These are phyloP conservation scores for Saccharomycopsis capsularis DNA, from an alignment of 805 yeast species.

Conservation along the genomic window DNA sequence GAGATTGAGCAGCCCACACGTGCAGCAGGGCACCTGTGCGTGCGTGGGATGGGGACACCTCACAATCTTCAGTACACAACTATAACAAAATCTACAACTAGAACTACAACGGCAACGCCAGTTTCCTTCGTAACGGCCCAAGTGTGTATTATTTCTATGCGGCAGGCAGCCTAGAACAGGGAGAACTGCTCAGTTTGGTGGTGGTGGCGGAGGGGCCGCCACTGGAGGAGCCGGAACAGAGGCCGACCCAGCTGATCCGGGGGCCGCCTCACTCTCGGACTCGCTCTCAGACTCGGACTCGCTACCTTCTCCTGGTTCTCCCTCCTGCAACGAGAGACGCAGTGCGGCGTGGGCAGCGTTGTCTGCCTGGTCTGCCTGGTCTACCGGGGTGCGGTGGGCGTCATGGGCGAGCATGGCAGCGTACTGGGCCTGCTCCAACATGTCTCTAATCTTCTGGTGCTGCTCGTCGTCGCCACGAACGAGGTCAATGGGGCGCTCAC, in stretches of 20 bases:
- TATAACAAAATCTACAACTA: no score
- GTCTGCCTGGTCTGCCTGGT: neutral
- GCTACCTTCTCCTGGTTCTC: neutral
- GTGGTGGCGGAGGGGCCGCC: constrained; percentile 6
- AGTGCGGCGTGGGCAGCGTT: neutral
- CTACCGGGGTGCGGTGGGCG: neutral
- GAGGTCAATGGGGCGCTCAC: constrained; percentile 71
- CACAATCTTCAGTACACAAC: no score
- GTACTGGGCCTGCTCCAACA: constrained; percentile 77
- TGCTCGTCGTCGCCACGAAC: constrained; percentile 40
- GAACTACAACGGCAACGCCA: no score
- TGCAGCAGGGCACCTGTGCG: no score
- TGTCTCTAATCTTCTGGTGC: constrained; percentile 48
- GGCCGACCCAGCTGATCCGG: neutral
- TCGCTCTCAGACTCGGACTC: constrained; percentile 25
- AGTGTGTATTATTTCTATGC: no score
- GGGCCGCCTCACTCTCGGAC: constrained; percentile 31
- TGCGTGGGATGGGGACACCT: no score
- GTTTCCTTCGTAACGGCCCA: no score
- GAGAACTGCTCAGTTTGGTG: constrained; percentile 1
- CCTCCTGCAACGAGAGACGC: no score
- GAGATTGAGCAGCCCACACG: no score
- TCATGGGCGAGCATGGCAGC: constrained; percentile 36
- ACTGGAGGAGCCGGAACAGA: constrained; percentile 1
- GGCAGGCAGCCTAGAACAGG: neutral